Conservation (phyloP, 208 protist species). For the Leptomonas pyrrhocoris region DNA sequence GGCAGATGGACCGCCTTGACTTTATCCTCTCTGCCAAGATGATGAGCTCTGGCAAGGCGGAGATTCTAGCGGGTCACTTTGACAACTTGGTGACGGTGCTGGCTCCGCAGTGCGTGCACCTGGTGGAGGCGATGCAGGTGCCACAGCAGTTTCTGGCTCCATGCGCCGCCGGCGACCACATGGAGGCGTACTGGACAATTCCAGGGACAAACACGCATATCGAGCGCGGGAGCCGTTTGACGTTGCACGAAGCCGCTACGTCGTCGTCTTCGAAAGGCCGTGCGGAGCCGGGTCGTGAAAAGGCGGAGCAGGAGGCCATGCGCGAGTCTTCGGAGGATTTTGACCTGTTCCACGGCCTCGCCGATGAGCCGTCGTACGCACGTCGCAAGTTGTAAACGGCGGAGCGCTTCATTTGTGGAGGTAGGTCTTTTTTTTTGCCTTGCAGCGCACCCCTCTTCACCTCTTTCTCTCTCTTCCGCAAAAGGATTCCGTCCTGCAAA, state of each 20-base stretch:
- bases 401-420: constrained; percentile 11
- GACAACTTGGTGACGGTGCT: constrained; percentile 90
- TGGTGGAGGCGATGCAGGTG: constrained; percentile 84
- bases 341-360: constrained; percentile 87
- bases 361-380: constrained; percentile 70
- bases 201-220: constrained; percentile 83
- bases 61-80: constrained; percentile 66
- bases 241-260: constrained; percentile 28
- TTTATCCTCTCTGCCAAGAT: constrained; percentile 78
- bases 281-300: constrained; percentile 28
- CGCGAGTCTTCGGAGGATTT: constrained; percentile 75
- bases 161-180: constrained; percentile 44
- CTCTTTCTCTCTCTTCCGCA: too few species aligned
- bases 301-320: constrained; percentile 82
- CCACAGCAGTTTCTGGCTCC: constrained; percentile 58
- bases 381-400: constrained; percentile 38
- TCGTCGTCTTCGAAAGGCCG: constrained; percentile 18
- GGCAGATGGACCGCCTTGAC: constrained; percentile 81
- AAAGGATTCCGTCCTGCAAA: too few species aligned
- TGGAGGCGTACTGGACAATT: constrained; percentile 92
- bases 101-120: constrained; percentile 84
- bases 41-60: constrained; percentile 68
- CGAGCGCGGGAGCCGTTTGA: constrained; percentile 71
- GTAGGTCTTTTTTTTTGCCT: constrained; percentile 14
- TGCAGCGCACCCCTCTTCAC: too few species aligned